Percentiles rank a stretch among this genome's conserved stretches.
phyloP scores from a whole-genome alignment of 1,284 basidiomycete species.

The Rhodotorula sp. region DNA sequence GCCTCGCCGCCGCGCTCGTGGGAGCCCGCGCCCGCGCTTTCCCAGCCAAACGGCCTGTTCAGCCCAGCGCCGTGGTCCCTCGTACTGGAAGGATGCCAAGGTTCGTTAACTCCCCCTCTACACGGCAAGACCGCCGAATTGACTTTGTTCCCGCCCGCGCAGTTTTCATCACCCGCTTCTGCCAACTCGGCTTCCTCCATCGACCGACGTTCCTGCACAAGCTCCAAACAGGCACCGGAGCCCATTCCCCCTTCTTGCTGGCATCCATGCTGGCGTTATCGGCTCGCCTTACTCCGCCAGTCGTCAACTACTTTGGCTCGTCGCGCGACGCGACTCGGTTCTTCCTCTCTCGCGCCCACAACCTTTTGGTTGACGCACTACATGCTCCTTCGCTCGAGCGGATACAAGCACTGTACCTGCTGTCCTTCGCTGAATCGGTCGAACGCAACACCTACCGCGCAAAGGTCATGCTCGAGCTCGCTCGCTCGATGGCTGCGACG shows the following conservation, averaged over 20 bases:
- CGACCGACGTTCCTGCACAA: conserved; percentile 16
- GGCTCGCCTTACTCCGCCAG: background rate
- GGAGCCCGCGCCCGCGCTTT: background rate
- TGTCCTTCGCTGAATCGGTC: background rate
- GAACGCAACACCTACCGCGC: background rate
- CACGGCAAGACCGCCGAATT: background rate
- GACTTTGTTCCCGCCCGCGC: background rate
- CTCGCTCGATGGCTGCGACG: conserved; percentile 12
- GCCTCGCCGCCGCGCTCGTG: background rate
- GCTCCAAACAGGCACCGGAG: background rate
- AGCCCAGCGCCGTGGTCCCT: background rate
- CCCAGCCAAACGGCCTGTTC: background rate
- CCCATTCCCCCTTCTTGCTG: conserved; percentile 12
- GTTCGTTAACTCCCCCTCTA: background rate
- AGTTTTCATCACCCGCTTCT: conserved; percentile 6
- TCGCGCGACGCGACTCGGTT: background rate
- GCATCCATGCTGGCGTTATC: conserved; percentile 6
- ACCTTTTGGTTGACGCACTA: background rate
- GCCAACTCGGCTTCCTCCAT: conserved; percentile 19
- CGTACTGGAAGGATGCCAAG: background rate
- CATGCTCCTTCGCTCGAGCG: background rate
- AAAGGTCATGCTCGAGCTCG: background rate
- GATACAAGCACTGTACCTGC: conserved; percentile 13
- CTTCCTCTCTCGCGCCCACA: background rate
- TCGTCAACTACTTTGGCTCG: background rate